Evolutionary conservation across 2,329 filamentous ascomycete genomes (phyloP), one percentile per base, ranked within the genome.

Genomic region (Fusarium heterosporum): DNA sequence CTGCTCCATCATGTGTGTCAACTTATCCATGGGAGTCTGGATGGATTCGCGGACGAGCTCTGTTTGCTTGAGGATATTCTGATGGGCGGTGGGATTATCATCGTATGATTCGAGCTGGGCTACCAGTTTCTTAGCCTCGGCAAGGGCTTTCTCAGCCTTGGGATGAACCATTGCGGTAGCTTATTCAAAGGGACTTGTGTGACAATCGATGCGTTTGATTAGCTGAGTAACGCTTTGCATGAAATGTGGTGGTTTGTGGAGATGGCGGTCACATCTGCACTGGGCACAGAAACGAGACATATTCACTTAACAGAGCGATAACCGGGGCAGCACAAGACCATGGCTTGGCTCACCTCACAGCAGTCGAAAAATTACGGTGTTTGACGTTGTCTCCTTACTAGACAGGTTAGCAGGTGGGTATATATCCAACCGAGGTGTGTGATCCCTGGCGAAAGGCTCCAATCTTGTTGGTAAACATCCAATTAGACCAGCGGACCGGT

Each of bases 21-120:
- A 53, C 4, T 74, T 42, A 28, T 75, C 71, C 55, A 71, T 74
- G 13, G 74, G 74, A 19, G 69, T 66, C 46, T 75, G 69, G 17
- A 76, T 66, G 12, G 66, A 54, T 11, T 48, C 39, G 11, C 70
- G 74, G 28, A 75, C 68, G 3, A 58, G 59, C 17, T 73, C 69
- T 13, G 68, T 61, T 29, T 74, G 71, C 26, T 64, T 68, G 28
- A 75, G 61, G 48, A 70, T 60, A 36, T 53, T 57, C 26, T 69
- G 66, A 39, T 73, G 72, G 29, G 42, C 69, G 43, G 59, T 43
- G 13, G 69, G 62, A 29, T 51, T 66, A 40, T 73, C 70, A 22
- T 75, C 66, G 58, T 72, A 72, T 14, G 64, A 48, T 55, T 73
- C 71, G 11, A 74, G 71, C 25, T 68, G 69, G 16, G 68, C 68